A percentile compares a stretch with the other conserved stretches of the same genome.
Evolutionary conservation across 495 filamentous ascomycete genomes (phyloP).

Genomic region (Aspergillus heteromorphus): DNA sequence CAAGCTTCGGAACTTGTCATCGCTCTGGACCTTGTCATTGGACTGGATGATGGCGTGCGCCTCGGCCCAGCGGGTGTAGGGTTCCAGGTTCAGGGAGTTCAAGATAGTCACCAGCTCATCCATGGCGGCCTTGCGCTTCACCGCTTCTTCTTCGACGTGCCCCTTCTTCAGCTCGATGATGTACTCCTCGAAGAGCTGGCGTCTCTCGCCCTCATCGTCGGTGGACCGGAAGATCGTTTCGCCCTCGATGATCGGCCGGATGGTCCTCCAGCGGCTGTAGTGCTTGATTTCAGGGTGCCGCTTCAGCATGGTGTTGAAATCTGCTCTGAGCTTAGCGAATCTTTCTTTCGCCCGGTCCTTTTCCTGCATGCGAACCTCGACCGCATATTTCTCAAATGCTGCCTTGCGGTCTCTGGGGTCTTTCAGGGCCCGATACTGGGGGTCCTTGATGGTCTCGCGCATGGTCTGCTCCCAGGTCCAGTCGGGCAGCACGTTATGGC

Average conservation of each 20-base stretch:
- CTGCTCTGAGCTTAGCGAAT: constrained; percentile 83
- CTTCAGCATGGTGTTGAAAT: constrained; percentile 94
- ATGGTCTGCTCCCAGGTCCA: constrained; percentile 93
- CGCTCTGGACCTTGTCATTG: constrained; percentile 72
- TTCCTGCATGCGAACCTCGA: constrained; percentile 86
- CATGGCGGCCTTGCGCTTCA: constrained; percentile 73
- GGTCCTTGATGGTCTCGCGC: constrained; percentile 83
- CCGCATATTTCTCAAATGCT: constrained; percentile 92
- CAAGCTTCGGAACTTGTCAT: constrained; percentile 84
- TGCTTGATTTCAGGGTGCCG: constrained; percentile 97
- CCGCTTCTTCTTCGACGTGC: constrained; percentile 67
- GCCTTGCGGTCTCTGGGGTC: constrained; percentile 88
- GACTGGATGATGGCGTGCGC: constrained; percentile 76
- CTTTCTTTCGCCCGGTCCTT: constrained; percentile 94
- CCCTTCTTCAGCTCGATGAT: constrained; percentile 74
- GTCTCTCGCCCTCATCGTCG: constrained; percentile 80
- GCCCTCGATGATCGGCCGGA: constrained; percentile 87
- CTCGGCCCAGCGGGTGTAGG: constrained; percentile 93
- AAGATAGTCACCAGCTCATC: constrained; percentile 76
- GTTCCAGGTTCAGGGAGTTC: constrained; percentile 80
- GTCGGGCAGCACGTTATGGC: constrained; percentile 78
- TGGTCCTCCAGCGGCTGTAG: constrained; percentile 97
- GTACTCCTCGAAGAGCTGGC: constrained; percentile 93
- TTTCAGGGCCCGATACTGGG: constrained; percentile 88
- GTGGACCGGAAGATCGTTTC: constrained; percentile 94